A percentile compares a stretch with the other conserved stretches of the same genome.
Evolutionary conservation across 1,139 yeast species (phyloP).

Genomic region (Geotrichum restrictum): DNA sequence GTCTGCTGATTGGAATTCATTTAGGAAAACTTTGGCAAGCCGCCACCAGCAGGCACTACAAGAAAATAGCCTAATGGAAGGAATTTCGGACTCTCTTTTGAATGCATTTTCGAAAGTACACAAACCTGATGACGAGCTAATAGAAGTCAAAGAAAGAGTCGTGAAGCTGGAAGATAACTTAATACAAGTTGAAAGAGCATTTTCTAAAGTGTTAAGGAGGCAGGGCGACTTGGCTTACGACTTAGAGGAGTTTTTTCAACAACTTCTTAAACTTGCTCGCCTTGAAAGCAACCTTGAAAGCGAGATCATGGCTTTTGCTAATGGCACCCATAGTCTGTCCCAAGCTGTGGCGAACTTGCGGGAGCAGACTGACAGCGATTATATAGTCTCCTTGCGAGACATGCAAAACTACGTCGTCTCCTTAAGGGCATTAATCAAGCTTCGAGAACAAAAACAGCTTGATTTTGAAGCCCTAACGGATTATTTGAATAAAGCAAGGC

Average conservation of each 20-base stretch:
- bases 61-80: slow-evolving; percentile 48
- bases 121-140: slow-evolving; percentile 68
- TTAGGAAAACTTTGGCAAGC: slow-evolving; percentile 52
- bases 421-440: slow-evolving; percentile 68
- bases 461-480: slow-evolving; percentile 85
- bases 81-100: slow-evolving; percentile 80
- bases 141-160: slow-evolving; percentile 76
- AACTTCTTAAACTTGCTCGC: slow-evolving; percentile 62
- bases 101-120: slow-evolving; percentile 83
- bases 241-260: slow-evolving; percentile 65
- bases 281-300: slow-evolving; percentile 47
- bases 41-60: slow-evolving; percentile 20
- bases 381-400: slow-evolving; percentile 77
- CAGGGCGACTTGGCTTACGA: slow-evolving; percentile 71
- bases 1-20: slow-evolving; percentile 79
- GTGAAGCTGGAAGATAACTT: slow-evolving; percentile 82
- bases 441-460: slow-evolving; percentile 84
- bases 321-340: slow-evolving; percentile 50
- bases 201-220: slow-evolving; percentile 65
- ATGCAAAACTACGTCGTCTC: slow-evolving; percentile 80
- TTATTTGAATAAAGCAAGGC: slow-evolving; percentile 65
- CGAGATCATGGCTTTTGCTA: slow-evolving; percentile 54
- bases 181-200: slow-evolving; percentile 70
- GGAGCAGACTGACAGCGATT: slow-evolving; percentile 72
- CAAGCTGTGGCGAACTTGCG: slow-evolving; percentile 48